Conservation (phyloP, 2,329 filamentous ascomycete species). For the Coniochaeta prunicola region DNA sequence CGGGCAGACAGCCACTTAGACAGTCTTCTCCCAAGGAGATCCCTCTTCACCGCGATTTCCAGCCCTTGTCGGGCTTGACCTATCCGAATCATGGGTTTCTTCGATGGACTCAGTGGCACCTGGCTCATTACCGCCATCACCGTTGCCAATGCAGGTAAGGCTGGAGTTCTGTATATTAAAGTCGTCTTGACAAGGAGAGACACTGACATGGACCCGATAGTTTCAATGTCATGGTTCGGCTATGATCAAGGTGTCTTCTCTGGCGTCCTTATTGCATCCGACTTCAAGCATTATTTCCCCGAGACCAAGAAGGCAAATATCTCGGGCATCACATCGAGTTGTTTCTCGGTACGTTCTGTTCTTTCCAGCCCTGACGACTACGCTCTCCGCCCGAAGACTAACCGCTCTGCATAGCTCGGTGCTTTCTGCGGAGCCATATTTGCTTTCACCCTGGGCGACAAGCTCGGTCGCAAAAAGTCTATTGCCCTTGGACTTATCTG, state of each 20-base stretch:
- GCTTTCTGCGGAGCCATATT: conserved; percentile 23
- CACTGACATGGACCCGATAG: no score
- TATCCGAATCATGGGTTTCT: neutral
- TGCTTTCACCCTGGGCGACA: conserved; percentile 23
- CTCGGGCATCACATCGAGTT: conserved; percentile 35
- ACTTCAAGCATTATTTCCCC: conserved; percentile 30
- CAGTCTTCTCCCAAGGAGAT: no score
- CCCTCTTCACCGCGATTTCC: neutral
- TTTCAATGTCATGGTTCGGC: neutral
- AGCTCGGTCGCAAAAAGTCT: conserved; percentile 22
- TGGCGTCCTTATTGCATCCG: conserved; percentile 30
- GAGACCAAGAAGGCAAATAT: conserved; percentile 28
- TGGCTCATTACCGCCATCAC: neutral
- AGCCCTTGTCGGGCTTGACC: neutral
- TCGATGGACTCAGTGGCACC: neutral
- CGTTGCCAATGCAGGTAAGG: neutral
- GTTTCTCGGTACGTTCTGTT: conserved; percentile 25
- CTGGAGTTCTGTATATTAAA: no score
- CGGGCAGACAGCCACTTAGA: neutral
- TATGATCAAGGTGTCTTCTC: conserved; percentile 29
- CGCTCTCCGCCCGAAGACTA: neutral
- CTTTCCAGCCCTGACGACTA: neutral
- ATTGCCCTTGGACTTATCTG: conserved; percentile 21
- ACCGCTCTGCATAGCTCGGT: conserved; percentile 16
- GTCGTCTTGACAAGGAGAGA: no score